Percentiles rank a stretch among this genome's conserved stretches.
Evolutionary conservation across 306 rosid genomes (phyloP).

Genomic region (Fragaria ananassa): DNA sequence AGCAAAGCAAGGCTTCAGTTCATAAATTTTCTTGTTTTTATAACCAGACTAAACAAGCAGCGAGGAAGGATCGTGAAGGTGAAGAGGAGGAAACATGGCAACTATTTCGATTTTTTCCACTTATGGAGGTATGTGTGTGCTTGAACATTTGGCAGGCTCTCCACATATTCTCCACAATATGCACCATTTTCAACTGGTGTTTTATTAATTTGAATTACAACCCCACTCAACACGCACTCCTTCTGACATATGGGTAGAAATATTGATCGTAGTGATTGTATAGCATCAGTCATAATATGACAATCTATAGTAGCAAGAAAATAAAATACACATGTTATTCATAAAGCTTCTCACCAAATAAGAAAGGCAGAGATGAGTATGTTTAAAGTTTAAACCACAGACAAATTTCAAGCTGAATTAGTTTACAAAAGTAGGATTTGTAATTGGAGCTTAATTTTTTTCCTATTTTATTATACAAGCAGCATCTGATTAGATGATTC

Average conservation of each 20-base stretch:
- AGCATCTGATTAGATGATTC: neutral
- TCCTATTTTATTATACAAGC: neutral
- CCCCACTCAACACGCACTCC: neutral
- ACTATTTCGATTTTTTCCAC: constrained; percentile 77
- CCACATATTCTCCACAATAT: neutral
- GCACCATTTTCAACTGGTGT: neutral
- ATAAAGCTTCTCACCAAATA: neutral
- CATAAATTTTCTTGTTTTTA: constrained; percentile 12
- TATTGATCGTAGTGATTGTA: neutral
- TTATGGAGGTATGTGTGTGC: constrained; percentile 68
- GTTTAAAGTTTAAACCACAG: neutral
- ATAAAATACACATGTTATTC: neutral
- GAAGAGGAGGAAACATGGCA: constrained; percentile 85
- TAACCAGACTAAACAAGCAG: constrained; percentile 62
- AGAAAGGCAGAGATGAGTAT: neutral
- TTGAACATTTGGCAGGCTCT: constrained; percentile 17
- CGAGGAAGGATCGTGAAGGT: constrained; percentile 71
- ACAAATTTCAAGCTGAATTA: neutral
- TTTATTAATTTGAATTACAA: neutral
- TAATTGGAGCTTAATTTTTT: neutral
- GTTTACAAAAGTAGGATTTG: neutral
- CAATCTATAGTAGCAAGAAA: neutral
- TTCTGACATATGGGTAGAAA: neutral
- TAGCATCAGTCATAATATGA: neutral
- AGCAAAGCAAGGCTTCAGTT: neutral